Base-by-base conservation (phyloP, 805 yeast genomes). In the Lipomyces yamadae region DNA sequence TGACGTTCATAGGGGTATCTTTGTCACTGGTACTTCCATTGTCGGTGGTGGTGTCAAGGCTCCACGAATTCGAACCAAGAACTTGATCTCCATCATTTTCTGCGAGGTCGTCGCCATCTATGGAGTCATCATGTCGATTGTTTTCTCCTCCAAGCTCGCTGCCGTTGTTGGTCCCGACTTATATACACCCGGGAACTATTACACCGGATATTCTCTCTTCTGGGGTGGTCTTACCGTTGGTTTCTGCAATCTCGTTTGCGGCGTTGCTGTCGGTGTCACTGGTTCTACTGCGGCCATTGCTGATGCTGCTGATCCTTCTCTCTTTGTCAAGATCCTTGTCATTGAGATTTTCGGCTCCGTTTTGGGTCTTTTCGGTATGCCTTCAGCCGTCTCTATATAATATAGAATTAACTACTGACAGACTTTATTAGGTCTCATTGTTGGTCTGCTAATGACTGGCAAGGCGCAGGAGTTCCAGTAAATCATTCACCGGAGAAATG, bases 181-280 rank as follows among this genome's bases (percentile, higher is more conserved):
- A 64, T 87, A 81, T 76, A 85, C 97, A n/a, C 86, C 87, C 75
- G 90, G 89, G 64, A 95, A 95, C 80, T 81, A 93, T 74, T 95
- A 91, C 80, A 95, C 99, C 3, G 99, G 99, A 5, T 95, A 87
- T 77, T 87, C 98, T 6, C 83, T 95, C 69, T 95, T 95, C 79
- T 95, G 99, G 99, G 99, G 98, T 33, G 99, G 99, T 35, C 76
- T 93, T 61, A 95, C 99, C 4, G 99, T 95, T 60, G 99, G 99
- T 52, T 77, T 91, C 39, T 88, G 96, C 74, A 95, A 95, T 79
- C 85, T 95, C 78, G 89, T 95, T 67, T 95, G 99, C 84, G 99
- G 99, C 81, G 83, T 95, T 64, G 94, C 97, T 2, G 99, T 95
- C 59, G 99, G 99, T 70, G 84, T 95, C 69, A 95, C 99, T 15